A percentile compares a stretch with the other conserved stretches of the same genome.
Conservation (phyloP, 352 stramenopile genomes). For the Globisporangium middletonii region DNA sequence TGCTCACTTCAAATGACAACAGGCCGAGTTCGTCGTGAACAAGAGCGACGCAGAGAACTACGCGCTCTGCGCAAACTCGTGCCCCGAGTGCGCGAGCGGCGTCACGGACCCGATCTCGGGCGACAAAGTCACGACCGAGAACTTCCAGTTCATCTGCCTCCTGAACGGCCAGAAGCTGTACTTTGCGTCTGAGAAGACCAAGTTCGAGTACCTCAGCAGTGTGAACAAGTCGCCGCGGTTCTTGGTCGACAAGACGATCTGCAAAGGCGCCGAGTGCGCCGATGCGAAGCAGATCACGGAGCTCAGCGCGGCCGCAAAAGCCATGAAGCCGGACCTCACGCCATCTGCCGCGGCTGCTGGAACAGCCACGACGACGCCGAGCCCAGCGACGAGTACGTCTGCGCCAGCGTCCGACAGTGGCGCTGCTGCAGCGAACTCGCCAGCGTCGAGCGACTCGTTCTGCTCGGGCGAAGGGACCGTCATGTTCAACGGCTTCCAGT, state of each 20-base stretch:
- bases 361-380: constrained; percentile 10
- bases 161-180: constrained; percentile 81
- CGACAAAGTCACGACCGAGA: constrained; percentile 38
- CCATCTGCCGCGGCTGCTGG: constrained; percentile 20
- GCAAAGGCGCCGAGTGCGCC: constrained; percentile 39
- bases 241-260: constrained; percentile 50
- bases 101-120: constrained; percentile 64
- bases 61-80: constrained; percentile 27
- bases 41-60: constrained; percentile 35
- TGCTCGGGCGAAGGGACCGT: constrained; percentile 63
- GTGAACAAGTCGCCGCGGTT: constrained; percentile 49
- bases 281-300: constrained; percentile 55
- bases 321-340: constrained; percentile 23
- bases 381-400: constrained; percentile 13
- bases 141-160: constrained; percentile 70
- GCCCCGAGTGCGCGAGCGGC: constrained; percentile 34
- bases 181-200: constrained; percentile 64
- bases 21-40: constrained; percentile 44
- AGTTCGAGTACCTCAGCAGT: constrained; percentile 53
- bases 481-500: constrained; percentile 84
- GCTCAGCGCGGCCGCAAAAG: constrained; percentile 40
- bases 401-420: constrained; percentile 10
- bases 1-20: constrained; percentile 1
- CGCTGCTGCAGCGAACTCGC: constrained; percentile 16
- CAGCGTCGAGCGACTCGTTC: constrained; percentile 24